Percentiles rank a stretch among this genome's conserved stretches.
These are phyloP conservation scores for Apophysomyces trapeziformis DNA, from an alignment of 371 early-diverging fungal species.

Conservation along the genomic window DNA sequence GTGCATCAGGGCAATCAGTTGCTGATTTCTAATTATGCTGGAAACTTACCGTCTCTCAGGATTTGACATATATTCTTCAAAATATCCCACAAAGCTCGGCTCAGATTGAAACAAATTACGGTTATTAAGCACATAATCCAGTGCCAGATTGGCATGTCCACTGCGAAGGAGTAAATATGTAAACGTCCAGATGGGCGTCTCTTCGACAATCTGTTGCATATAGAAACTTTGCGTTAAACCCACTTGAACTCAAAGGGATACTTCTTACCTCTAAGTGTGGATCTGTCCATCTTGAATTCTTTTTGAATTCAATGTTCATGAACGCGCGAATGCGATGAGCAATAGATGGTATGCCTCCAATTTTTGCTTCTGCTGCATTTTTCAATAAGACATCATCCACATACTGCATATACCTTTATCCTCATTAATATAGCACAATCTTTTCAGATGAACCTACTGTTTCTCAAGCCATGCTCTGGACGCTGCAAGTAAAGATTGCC, in stretches of 20 bases:
- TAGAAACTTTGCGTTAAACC: background rate
- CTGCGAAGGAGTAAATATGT: constrained; percentile 78
- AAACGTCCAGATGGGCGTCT: constrained; percentile 84
- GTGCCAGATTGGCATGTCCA: constrained; percentile 69
- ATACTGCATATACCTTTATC: constrained; percentile 46
- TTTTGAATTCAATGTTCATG: constrained; percentile 63
- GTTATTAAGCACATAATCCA: constrained; percentile 63
- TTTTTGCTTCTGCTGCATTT: constrained; percentile 63
- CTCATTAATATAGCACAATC: background rate
- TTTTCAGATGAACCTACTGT: constrained; percentile 19
- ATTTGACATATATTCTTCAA: constrained; percentile 68
- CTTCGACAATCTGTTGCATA: constrained; percentile 48
- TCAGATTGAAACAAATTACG: constrained; percentile 57
- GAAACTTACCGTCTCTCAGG: constrained; percentile 28
- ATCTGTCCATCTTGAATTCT: constrained; percentile 53
- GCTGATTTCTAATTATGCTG: too few species aligned
- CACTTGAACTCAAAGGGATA: background rate
- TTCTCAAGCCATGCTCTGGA: constrained; percentile 22
- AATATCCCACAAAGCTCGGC: constrained; percentile 64
- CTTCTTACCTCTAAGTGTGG: constrained; percentile 54
- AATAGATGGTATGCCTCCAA: constrained; percentile 76
- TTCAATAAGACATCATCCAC: constrained; percentile 61
- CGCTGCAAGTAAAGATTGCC: constrained; percentile 10
- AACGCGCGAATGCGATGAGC: constrained; percentile 68
- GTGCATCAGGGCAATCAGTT: too few species aligned